These are phyloP conservation scores for Colletotrichum magnum DNA, from an alignment of 2,329 filamentous ascomycete species.

Conservation along the genomic window DNA sequence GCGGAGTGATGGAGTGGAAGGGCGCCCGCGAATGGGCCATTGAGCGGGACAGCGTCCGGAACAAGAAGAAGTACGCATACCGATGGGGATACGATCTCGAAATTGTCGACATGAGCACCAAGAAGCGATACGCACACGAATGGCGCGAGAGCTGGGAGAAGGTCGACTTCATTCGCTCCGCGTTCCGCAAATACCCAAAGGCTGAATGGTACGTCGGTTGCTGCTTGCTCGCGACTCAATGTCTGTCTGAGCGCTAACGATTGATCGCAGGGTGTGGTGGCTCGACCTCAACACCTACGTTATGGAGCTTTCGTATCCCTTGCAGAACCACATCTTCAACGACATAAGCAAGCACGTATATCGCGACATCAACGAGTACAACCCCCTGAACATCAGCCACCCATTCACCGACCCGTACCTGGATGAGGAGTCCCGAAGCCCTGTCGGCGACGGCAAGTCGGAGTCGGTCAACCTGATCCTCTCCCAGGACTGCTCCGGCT, in stretches of 20 bases:
- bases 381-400: constrained; percentile 93
- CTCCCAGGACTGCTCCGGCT: constrained; percentile 94
- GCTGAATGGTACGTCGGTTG: constrained; percentile 87
- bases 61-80: constrained; percentile 90
- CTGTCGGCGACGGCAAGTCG: constrained; percentile 81
- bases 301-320: constrained; percentile 94
- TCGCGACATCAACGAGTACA: constrained; percentile 96
- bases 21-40: constrained; percentile 98
- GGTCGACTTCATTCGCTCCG: constrained; percentile 91
- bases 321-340: constrained; percentile 93
- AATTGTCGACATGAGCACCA: constrained; percentile 98
- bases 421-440: constrained; percentile 79
- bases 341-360: constrained; percentile 82
- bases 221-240: too few species aligned
- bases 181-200: constrained; percentile 92
- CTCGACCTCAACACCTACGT: constrained; percentile 97
- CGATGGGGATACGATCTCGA: constrained; percentile 97
- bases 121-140: constrained; percentile 98
- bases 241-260: background rate
- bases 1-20: constrained; percentile 99
- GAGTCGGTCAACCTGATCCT: constrained; percentile 90
- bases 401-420: constrained; percentile 82
- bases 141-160: constrained; percentile 99
- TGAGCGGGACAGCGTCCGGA: constrained; percentile 93
- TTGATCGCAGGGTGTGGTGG: constrained; percentile 90